A percentile compares a stretch with the other conserved stretches of the same genome.
These are phyloP conservation scores for Litsea cubeba DNA, from an alignment of 164 flowering plant genomes.

Conservation along the genomic window DNA sequence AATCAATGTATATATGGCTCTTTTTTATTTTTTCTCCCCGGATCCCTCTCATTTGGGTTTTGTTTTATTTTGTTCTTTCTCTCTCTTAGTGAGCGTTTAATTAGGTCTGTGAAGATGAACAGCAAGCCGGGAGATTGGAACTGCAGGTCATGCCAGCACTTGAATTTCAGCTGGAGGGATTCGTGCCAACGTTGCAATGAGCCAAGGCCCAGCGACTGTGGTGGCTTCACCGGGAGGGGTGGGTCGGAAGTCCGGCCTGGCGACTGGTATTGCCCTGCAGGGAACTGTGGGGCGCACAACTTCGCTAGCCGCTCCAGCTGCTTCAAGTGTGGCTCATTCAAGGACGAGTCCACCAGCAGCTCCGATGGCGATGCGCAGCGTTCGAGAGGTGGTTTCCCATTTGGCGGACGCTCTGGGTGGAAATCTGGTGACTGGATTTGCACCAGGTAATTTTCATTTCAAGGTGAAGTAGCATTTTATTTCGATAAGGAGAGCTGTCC, in stretches of 20 bases:
- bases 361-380: slow-evolving; percentile 24
- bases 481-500: no score
- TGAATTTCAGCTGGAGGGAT: slow-evolving; percentile 78
- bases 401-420: slow-evolving; percentile 61
- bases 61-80: slow-evolving; percentile 10
- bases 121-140: slow-evolving; percentile 84
- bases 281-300: slow-evolving; percentile 89
- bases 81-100: background rate
- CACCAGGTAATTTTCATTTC: slow-evolving; percentile 44
- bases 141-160: slow-evolving; percentile 86
- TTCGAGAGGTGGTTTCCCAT: slow-evolving; percentile 23
- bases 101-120: slow-evolving; percentile 37
- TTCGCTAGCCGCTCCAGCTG: slow-evolving; percentile 95
- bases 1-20: no score
- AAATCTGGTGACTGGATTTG: slow-evolving; percentile 99
- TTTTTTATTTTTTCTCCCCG: no score
- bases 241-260: slow-evolving; percentile 88
- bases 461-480: no score
- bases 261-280: slow-evolving; percentile 86
- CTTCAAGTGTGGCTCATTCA: slow-evolving; percentile 91
- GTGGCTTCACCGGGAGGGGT: slow-evolving; percentile 37
- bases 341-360: slow-evolving; percentile 50
- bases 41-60: no score
- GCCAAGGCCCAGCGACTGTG: slow-evolving; percentile 30
- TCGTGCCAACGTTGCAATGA: slow-evolving; percentile 73